phyloP scores from a whole-genome alignment of 1,139 yeast genomes.

The Oligophagozyma castellii region DNA sequence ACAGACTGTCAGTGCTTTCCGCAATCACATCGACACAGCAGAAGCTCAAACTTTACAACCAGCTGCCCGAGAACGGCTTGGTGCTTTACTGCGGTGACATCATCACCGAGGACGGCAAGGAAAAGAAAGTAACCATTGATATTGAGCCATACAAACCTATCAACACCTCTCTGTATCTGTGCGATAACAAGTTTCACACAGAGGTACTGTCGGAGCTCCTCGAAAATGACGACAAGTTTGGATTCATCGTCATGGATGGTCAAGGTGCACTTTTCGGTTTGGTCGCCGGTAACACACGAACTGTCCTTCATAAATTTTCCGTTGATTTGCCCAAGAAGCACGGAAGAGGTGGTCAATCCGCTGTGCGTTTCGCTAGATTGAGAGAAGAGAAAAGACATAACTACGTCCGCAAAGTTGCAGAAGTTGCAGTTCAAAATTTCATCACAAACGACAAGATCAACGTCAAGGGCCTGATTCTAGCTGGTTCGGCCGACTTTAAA shows the following conservation, averaged over 20 bases:
- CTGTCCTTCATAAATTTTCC: slow-evolving; percentile 86
- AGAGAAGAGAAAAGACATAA: slow-evolving; percentile 99
- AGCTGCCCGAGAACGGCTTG: slow-evolving; percentile 86
- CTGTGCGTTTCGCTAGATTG: slow-evolving; percentile 94
- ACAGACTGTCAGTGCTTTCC: slow-evolving; percentile 83
- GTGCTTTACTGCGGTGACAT: slow-evolving; percentile 98
- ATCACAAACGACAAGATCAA: slow-evolving; percentile 86
- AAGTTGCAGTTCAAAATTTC: slow-evolving; percentile 93
- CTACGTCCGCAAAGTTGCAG: slow-evolving; percentile 95
- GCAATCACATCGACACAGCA: slow-evolving; percentile 98
- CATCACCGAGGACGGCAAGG: slow-evolving; percentile 92
- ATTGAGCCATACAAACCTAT: slow-evolving; percentile 97
- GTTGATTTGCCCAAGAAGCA: slow-evolving; percentile 98
- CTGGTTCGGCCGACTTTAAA: slow-evolving; percentile 98
- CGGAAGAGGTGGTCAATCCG: slow-evolving; percentile 99
- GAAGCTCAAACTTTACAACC: slow-evolving; percentile 76
- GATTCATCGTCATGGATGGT: slow-evolving; percentile 98
- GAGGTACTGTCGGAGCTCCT: slow-evolving; percentile 89
- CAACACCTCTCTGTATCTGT: slow-evolving; percentile 84
- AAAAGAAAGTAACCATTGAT: slow-evolving; percentile 85
- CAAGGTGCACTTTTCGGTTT: slow-evolving; percentile 94
- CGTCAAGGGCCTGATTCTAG: slow-evolving; percentile 85
- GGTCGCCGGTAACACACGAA: slow-evolving; percentile 94
- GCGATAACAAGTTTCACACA: slow-evolving; percentile 97
- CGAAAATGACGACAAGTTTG: slow-evolving; percentile 91